phyloP scores from a whole-genome alignment of 208 protist species.

The Trypanosoma cruzi region DNA sequence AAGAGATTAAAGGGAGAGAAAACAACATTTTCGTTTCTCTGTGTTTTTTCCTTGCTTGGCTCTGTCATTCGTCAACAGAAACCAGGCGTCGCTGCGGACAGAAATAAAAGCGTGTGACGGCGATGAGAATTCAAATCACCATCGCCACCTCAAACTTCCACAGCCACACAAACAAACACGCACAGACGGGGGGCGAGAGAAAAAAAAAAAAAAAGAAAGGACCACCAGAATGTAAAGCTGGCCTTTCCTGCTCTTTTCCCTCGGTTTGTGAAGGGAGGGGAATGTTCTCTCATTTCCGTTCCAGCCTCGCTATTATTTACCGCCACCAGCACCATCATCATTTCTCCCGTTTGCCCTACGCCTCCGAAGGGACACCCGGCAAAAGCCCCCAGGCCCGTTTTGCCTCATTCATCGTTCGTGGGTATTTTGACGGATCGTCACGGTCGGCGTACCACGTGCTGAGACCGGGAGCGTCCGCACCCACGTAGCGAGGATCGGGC shows the following conservation, averaged over 20 bases:
- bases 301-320: background rate
- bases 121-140: background rate
- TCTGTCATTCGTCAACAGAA: background rate
- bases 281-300: background rate
- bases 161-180: background rate
- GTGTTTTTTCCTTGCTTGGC: no score
- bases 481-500: slow-evolving; percentile 77
- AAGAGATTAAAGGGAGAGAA: background rate
- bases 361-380: slow-evolving; percentile 22
- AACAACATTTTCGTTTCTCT: no score
- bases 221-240: background rate
- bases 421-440: slow-evolving; percentile 54
- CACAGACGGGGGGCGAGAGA: background rate
- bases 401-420: slow-evolving; percentile 56
- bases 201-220: background rate
- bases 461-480: slow-evolving; percentile 51
- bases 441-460: slow-evolving; percentile 47
- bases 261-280: background rate
- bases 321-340: background rate
- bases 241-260: background rate
- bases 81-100: background rate
- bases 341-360: background rate
- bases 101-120: background rate
- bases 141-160: background rate
- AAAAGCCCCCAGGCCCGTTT: slow-evolving; percentile 77